Conservation (phyloP, 345 rosid species). For the Euphorbia lathyris region DNA sequence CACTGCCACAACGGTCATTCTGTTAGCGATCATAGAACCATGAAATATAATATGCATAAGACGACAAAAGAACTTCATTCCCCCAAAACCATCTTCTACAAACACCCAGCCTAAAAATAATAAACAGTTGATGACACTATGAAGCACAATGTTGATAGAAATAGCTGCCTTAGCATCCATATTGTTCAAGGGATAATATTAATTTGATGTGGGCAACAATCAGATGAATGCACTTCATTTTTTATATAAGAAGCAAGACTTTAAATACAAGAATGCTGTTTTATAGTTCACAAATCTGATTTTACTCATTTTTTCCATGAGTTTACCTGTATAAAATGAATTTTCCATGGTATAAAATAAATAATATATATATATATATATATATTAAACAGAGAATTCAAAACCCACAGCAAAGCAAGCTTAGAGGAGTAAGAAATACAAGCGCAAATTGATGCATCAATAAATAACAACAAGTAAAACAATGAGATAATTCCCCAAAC, state of each 20-base stretch:
- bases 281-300: too few species aligned
- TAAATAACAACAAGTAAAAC: too few species aligned
- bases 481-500: background rate
- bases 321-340: background rate
- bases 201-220: background rate
- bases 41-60: background rate
- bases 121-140: background rate
- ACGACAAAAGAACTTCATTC: background rate
- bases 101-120: background rate
- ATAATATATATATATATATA: too few species aligned
- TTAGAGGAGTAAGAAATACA: background rate
- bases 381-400: background rate
- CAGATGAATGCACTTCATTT: background rate
- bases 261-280: background rate
- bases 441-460: background rate
- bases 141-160: background rate
- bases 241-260: background rate
- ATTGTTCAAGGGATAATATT: background rate
- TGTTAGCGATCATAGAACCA: constrained; percentile 27
- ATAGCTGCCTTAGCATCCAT: background rate
- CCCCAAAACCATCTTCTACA: background rate
- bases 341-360: background rate
- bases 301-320: background rate
- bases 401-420: background rate
- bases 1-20: constrained; percentile 60